phyloP scores from a whole-genome alignment of 2,329 filamentous ascomycete genomes.

The Xylariales sp. region DNA sequence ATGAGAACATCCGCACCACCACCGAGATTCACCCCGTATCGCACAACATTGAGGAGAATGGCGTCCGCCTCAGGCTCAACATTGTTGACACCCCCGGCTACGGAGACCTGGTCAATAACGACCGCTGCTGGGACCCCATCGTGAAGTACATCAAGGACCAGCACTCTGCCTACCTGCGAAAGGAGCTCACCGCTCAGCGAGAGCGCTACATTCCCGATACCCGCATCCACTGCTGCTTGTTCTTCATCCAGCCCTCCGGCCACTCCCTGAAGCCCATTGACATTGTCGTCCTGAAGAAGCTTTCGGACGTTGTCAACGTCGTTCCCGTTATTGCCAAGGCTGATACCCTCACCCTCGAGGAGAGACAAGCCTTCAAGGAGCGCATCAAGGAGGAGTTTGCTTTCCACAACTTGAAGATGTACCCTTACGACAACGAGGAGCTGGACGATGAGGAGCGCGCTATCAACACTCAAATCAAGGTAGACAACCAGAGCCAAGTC shows the following conservation, averaged over 20 bases:
- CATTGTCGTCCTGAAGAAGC: conserved; percentile 99
- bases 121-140: conserved; percentile 99
- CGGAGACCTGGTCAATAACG: conserved; percentile 98
- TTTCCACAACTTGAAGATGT: conserved; percentile 99
- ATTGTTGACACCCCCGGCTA: conserved; percentile 99
- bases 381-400: conserved; percentile 99
- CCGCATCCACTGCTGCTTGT: conserved; percentile 97
- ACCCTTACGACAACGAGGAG: conserved; percentile 99
- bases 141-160: conserved; percentile 99
- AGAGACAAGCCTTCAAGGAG: conserved; percentile 96
- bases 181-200: conserved; percentile 98
- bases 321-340: conserved; percentile 99
- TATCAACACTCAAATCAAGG: conserved; percentile 95
- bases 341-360: conserved; percentile 91
- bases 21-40: conserved; percentile 98
- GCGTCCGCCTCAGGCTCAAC: conserved; percentile 93
- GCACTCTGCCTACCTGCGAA: conserved; percentile 97
- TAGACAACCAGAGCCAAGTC: no score
- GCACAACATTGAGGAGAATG: conserved; percentile 99
- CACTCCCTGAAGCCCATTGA: conserved; percentile 99
- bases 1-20: conserved; percentile 89
- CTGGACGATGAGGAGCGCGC: conserved; percentile 94
- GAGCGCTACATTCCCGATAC: conserved; percentile 99
- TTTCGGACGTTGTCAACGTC: conserved; percentile 98
- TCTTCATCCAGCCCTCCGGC: conserved; percentile 98